A percentile compares a stretch with the other conserved stretches of the same genome.
phyloP scores from a whole-genome alignment of 1,284 basidiomycete genomes.

The Schizopora paradoxa region DNA sequence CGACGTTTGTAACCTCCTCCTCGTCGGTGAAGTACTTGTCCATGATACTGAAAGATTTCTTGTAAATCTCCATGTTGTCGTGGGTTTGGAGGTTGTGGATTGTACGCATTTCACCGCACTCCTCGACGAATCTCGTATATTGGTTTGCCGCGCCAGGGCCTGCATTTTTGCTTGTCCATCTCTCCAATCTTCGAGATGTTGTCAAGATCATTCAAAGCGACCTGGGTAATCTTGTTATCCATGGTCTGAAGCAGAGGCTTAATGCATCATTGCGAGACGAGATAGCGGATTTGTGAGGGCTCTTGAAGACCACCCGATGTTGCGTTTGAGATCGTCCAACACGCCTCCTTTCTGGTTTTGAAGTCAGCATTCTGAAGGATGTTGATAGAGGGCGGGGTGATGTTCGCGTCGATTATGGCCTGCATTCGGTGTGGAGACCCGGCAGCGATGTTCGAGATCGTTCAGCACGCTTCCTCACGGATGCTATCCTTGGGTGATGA shows the following conservation, averaged over 20 bases:
- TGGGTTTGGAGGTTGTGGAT: constrained; percentile 99
- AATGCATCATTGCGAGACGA: constrained; percentile 97
- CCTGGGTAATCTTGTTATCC: constrained; percentile 99
- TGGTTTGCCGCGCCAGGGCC: constrained; percentile 87
- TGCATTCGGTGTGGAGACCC: constrained; percentile 97
- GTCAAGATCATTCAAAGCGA: constrained; percentile 94
- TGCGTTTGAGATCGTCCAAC: constrained; percentile 99
- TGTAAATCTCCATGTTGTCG: constrained; percentile 99
- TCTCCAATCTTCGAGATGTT: constrained; percentile 99
- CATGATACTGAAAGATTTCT: constrained; percentile 99
- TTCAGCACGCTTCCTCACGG: constrained; percentile 98
- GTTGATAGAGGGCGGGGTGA: constrained; percentile 97
- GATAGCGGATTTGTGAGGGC: constrained; percentile 96
- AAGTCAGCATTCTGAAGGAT: constrained; percentile 97
- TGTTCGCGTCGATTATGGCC: constrained; percentile 81
- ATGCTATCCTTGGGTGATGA: constrained; percentile 97
- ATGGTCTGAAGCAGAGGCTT: constrained; percentile 95
- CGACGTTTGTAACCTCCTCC: constrained; percentile 79
- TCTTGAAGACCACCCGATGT: constrained; percentile 97
- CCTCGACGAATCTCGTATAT: constrained; percentile 94
- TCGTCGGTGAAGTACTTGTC: constrained; percentile 92
- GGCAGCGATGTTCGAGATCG: constrained; percentile 98
- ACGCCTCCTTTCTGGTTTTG: constrained; percentile 99
- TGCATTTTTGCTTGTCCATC: constrained; percentile 82
- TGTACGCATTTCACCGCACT: constrained; percentile 97